A percentile compares a stretch with the other conserved stretches of the same genome.
phyloP scores from a whole-genome alignment of 2,329 filamentous ascomycete genomes.

The Botrytis cinerea region DNA sequence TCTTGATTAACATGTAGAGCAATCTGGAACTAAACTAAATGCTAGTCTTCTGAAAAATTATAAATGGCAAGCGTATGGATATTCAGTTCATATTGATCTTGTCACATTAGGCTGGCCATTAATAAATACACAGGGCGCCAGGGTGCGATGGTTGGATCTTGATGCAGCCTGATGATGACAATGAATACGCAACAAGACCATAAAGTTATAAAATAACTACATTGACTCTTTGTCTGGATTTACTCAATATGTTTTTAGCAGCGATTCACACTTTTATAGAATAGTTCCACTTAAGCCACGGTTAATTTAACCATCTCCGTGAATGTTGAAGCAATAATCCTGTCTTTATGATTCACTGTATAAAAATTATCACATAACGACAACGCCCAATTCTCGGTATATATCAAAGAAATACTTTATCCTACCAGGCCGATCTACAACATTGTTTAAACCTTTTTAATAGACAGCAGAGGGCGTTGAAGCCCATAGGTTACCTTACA shows the following conservation, averaged over 20 bases:
- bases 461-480: background rate
- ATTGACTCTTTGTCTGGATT: background rate
- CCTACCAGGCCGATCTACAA: background rate
- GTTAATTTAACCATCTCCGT: background rate
- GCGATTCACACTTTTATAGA: background rate
- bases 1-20: too few species aligned
- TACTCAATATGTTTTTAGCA: background rate
- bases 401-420: background rate
- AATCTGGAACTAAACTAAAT: accelerated
- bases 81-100: background rate
- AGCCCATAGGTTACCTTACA: background rate
- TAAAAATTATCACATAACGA: background rate
- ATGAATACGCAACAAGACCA: background rate
- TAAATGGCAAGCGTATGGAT: background rate
- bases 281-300: background rate
- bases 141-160: background rate
- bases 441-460: background rate
- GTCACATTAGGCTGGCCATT: background rate
- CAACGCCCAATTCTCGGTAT: background rate
- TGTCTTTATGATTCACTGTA: background rate
- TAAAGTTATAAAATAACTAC: background rate
- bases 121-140: background rate
- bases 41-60: background rate
- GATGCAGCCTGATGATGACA: background rate
- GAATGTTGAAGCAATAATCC: background rate